Base-by-base conservation (phyloP, 345 rosid genomes). In the Camelina laxa region DNA sequence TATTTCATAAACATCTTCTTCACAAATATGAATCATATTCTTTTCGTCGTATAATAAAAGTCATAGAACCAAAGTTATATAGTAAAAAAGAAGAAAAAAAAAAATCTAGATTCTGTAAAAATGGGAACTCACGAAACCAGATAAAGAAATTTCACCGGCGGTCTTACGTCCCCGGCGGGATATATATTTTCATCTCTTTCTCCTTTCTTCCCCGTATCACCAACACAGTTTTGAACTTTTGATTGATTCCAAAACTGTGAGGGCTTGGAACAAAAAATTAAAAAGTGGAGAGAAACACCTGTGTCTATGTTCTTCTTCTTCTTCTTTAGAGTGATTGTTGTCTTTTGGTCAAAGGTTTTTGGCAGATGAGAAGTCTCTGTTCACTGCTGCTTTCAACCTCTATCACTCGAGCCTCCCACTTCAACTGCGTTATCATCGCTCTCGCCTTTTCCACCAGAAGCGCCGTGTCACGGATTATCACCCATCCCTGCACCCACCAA, bases 371-470 rank as follows among this genome's bases (percentile, higher is more conserved):
- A 30, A 96, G 96, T 81, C 80, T 91, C 81, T 91, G 98, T 5
- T 96, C 95, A 17, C 91, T 91, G 84, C 79, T 89, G 76, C 91
- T 89, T 57, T 96, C 99, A 3, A 84, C 80, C 69, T 92, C 99
- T 67, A 85, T 60, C 6, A 96, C 88, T 67, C 99, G 82, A 7
- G 98, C 99, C 16, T 96, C 99, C 99, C 99, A 96, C 80, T 88
- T 96, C 84, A 96, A 75, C 75, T 78, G 82, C 3, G 94, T 49
- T 0, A 89, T 80, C 70, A 87, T 79, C 38, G 85, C 77, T 85
- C 99, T 96, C 20, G 89, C 96, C 27, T 77, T 74, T 79, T 96
- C 97, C n/a, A 96, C 80, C 6, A 91, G 85, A 24, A 85, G 75
- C 17, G 82, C 83, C 13, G 88, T 82, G 80, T 96, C 99, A 2